Base-by-base conservation (phyloP, 371 early-diverging fungal species). In the Fennellomyces sp. region DNA sequence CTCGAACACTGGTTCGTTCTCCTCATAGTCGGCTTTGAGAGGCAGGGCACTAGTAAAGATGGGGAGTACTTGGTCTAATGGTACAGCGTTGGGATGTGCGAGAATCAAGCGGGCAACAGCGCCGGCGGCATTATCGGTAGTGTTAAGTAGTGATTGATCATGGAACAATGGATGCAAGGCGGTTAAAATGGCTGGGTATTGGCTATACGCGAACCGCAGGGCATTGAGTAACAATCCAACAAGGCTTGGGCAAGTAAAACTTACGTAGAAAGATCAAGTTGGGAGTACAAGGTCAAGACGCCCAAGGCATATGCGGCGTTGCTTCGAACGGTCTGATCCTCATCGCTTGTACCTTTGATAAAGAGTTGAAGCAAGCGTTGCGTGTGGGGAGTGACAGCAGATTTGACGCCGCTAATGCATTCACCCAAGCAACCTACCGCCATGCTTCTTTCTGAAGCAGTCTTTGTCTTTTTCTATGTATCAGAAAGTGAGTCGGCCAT, bases 341-440 rank as follows among this genome's bases (percentile, higher is more conserved):
- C 84, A 72, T 95, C 97, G 11, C 60, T 62, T 33, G 94, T 79
- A 6, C 86, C 92, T 53, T 82, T 77, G 63, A 88, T 64, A 60
- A 94, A 88, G 11, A 94, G 33, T 25, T 78, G 72, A 31, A 84
- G 71, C 19, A 88, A 60, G 2, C 83, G 83, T 52, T 90, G 89
- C 13, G 94, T 88, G 49, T 89, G 94, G 29, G 88, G 89, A 27
- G 94, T 88, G 15, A 94, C 84, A 1, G 84, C 88, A 0, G 65
- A 65, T 51, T 90, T 88, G 66, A 95, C 77, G 48, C 92, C 93
- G 51, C 79, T 81, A 23, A 89, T 83, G 29, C 90, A 83, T 72
- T 96, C 97, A 27, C 93, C 94, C 27, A 96, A 69, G 39, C 89
- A 89, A 5, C 95, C 97, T 47, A 94, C 82, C 4, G 94, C 91